Conservation (phyloP, 1,284 basidiomycete genomes). For the Apiotrichum gracile region DNA sequence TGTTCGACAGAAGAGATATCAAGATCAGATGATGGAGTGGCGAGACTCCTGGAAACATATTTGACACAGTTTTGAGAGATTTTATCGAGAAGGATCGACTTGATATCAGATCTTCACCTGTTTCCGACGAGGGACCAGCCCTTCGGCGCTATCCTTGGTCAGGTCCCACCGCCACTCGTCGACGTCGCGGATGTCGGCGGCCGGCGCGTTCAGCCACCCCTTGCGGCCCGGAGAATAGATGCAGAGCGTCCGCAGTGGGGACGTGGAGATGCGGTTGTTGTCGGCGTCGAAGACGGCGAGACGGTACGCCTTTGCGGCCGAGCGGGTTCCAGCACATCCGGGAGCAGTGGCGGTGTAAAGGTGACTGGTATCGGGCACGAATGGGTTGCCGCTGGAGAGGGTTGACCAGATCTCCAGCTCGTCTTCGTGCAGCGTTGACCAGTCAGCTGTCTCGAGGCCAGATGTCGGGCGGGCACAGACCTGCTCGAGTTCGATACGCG, state of each 20-base stretch:
- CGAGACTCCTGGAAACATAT: too few relatives aligned
- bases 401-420: slow-evolving; percentile 10
- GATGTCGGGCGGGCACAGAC: slow-evolving; percentile 26
- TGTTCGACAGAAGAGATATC: too few relatives aligned
- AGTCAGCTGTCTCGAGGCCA: not conserved
- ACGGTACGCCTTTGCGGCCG: slow-evolving; percentile 33
- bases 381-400: too few relatives aligned
- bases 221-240: slow-evolving; percentile 27
- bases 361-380: too few relatives aligned
- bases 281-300: slow-evolving; percentile 26
- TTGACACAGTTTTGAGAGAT: too few relatives aligned
- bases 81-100: too few relatives aligned
- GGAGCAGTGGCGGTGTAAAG: slow-evolving; percentile 20
- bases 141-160: not conserved
- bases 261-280: slow-evolving; percentile 24
- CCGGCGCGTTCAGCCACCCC: slow-evolving; percentile 27
- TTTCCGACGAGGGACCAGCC: not conserved
- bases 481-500: slow-evolving; percentile 33
- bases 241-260: slow-evolving; percentile 31
- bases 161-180: slow-evolving; percentile 41
- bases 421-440: not conserved
- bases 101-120: too few relatives aligned
- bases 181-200: slow-evolving; percentile 28
- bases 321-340: slow-evolving; percentile 23
- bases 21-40: too few relatives aligned